These are phyloP conservation scores for Entomortierella beljakovae DNA, from an alignment of 192 early-diverging fungal species.

Conservation along the genomic window DNA sequence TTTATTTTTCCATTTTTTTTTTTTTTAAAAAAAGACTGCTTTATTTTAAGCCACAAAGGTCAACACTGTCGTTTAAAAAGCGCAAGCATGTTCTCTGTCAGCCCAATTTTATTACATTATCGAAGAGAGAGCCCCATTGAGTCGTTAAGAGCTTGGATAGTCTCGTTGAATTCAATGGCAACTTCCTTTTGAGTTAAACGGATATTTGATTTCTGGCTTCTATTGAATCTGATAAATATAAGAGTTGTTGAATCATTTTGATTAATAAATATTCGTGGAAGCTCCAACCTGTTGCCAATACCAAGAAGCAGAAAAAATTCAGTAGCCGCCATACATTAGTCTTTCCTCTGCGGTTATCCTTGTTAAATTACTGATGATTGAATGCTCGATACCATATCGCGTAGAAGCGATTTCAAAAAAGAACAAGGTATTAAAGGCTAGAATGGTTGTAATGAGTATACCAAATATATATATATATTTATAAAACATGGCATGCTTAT, in stretches of 20 bases:
- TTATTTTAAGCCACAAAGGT: constrained; percentile 28
- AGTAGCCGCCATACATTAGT: constrained; percentile 14
- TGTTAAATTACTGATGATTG: constrained; percentile 35
- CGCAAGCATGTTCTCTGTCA: background rate
- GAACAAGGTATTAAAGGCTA: constrained; percentile 33
- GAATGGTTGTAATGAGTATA: background rate
- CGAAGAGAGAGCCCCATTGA: constrained; percentile 31
- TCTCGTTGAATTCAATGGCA: constrained; percentile 6
- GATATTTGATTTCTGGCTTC: constrained; percentile 2
- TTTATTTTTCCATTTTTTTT: constrained; percentile 26
- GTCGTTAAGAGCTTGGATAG: constrained; percentile 37
- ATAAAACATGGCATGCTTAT: background rate
- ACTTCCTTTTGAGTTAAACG: constrained; percentile 6
- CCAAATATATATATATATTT: background rate
- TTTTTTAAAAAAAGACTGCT: constrained; percentile 30
- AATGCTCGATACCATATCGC: constrained; percentile 42
- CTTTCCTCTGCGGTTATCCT: constrained; percentile 17
- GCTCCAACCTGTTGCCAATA: too few relatives aligned
- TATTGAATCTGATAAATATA: constrained; percentile 11
- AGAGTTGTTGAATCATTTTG: background rate
- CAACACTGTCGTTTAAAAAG: background rate
- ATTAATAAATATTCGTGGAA: background rate
- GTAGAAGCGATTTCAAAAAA: constrained; percentile 46
- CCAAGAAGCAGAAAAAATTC: background rate
- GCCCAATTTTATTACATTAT: background rate